Base-by-base conservation (phyloP, 164 flowering plant species). In the Liquidambar formosana region DNA sequence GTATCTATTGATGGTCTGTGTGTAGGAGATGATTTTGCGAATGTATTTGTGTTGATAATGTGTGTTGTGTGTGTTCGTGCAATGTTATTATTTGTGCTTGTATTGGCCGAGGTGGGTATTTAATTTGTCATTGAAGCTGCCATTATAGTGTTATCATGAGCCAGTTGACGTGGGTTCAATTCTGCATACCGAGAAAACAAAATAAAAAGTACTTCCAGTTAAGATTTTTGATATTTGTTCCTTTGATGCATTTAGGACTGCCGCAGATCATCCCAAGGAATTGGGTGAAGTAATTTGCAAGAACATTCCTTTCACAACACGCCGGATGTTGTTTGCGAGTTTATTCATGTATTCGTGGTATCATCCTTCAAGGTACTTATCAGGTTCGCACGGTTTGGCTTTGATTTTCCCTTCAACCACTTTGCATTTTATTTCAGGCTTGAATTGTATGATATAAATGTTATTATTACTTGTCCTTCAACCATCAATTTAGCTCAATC, bases 331-430 rank as follows among this genome's bases (percentile, higher is more conserved):
- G 71, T 73, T 93, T 54, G 73, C 88, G 1, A 78, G 83, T 76
- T 69, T 81, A 57, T 53, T 80, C 59, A 38, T 80, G 71, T 78
- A 62, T 66, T 76, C 82, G 1, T 74, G 77, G 64, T 84, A 48
- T 77, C 63, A 78, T 75, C 87, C 92, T 79, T 80, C 96, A 79
- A 90, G 96, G 93, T 89, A 90, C 83, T 88, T 81, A 62, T 75
- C 94, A 89, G 96, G 96, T 93, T 85, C 71, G 93, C 78, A 75
- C 82, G 51, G 53, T 75, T 78, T 64, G 45, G 52, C 68, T 61
- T 68, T 26, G 11, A 46, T 72, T 15, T n/a, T 45, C 51, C 59
- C 33, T 57, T 66, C 13, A 13, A 8, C 54, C 38, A 15, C 4
- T 23, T 43, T 51, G 23, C 10, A 25, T 25, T 21, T 5, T 61